A percentile compares a stretch with the other conserved stretches of the same genome.
These are phyloP conservation scores for Xylariaceae sp. DNA, from an alignment of 2,329 filamentous ascomycete genomes.

Conservation along the genomic window DNA sequence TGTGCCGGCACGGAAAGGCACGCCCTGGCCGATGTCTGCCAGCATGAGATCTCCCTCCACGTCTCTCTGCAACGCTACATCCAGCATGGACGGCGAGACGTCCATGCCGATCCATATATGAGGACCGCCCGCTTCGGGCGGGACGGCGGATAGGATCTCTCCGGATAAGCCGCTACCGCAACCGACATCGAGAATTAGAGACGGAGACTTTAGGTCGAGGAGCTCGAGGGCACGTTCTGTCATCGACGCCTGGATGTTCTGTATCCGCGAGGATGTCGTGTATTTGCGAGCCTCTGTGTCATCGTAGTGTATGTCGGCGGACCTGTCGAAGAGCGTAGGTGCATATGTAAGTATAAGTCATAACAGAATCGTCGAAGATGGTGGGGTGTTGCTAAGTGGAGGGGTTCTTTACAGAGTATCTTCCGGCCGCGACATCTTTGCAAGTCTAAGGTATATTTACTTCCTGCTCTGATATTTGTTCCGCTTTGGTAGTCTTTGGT, in stretches of 20 bases:
- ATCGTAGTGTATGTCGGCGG: slow-evolving; percentile 96
- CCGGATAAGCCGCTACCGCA: slow-evolving; percentile 92
- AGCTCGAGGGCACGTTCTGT: slow-evolving; percentile 88
- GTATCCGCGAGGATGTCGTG: slow-evolving; percentile 91
- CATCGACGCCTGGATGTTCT: slow-evolving; percentile 93
- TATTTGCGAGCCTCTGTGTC: slow-evolving; percentile 95
- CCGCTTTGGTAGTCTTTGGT: background rate
- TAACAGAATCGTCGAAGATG: slow-evolving; percentile 5
- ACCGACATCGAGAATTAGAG: slow-evolving; percentile 91
- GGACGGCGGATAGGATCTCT: slow-evolving; percentile 77
- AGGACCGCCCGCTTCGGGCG: slow-evolving; percentile 67
- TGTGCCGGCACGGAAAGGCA: slow-evolving; percentile 84
- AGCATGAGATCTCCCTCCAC: slow-evolving; percentile 92
- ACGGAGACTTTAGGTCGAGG: slow-evolving; percentile 72
- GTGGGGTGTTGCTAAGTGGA: slow-evolving; percentile 10
- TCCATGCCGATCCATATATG: slow-evolving; percentile 99
- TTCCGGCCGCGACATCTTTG: slow-evolving; percentile 90
- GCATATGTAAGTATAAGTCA: slow-evolving; percentile 11
- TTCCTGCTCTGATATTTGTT: too few relatives aligned
- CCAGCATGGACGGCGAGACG: slow-evolving; percentile 92
- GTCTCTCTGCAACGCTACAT: slow-evolving; percentile 83
- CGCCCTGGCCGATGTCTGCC: slow-evolving; percentile 89
- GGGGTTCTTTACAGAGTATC: slow-evolving; percentile 66
- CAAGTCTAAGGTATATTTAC: slow-evolving; percentile 5
- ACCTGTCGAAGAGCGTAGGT: slow-evolving; percentile 46